Percentiles rank a stretch among this genome's conserved stretches.
Evolutionary conservation across 1,284 basidiomycete species (phyloP).

Genomic region (Hymenochaete sp.): DNA sequence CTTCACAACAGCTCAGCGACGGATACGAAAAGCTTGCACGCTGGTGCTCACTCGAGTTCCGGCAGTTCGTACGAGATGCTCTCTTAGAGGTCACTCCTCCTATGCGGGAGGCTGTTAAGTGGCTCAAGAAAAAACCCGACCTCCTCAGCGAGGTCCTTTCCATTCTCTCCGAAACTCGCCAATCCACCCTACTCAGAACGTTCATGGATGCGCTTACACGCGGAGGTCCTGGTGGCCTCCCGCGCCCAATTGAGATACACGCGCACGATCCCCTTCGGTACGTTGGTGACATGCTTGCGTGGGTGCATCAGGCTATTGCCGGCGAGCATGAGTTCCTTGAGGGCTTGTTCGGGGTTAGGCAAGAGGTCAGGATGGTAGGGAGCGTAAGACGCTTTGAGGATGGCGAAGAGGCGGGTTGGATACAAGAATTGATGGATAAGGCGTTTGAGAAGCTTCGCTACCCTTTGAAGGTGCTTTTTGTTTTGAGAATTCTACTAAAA

Average conservation of each 20-base stretch:
- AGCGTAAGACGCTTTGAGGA: slow-evolving; percentile 48
- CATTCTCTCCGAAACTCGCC: slow-evolving; percentile 74
- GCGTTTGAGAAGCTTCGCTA: slow-evolving; percentile 79
- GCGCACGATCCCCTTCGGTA: slow-evolving; percentile 96
- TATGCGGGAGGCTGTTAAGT: slow-evolving; percentile 66
- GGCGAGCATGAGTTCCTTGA: slow-evolving; percentile 92
- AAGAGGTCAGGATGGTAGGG: slow-evolving; percentile 69
- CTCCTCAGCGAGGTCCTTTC: slow-evolving; percentile 79
- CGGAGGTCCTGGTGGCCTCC: slow-evolving; percentile 81
- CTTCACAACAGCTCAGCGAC: slow-evolving; percentile 75
- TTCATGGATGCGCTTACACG: slow-evolving; percentile 87
- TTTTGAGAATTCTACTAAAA: neutral
- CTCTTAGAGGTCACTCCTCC: slow-evolving; percentile 69
- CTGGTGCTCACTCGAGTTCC: slow-evolving; percentile 82
- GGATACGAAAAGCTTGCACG: slow-evolving; percentile 86
- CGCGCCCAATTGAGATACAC: slow-evolving; percentile 92
- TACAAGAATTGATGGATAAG: slow-evolving; percentile 76
- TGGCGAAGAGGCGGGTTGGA: slow-evolving; percentile 64
- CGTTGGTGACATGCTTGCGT: slow-evolving; percentile 96
- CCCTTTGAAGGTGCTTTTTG: slow-evolving; percentile 52
- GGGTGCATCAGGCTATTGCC: slow-evolving; percentile 95
- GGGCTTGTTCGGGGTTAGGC: slow-evolving; percentile 64
- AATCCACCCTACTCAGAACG: slow-evolving; percentile 65
- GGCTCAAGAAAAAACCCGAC: slow-evolving; percentile 69
- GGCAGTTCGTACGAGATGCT: slow-evolving; percentile 68